Conservation (phyloP, 768 basidiomycete species). For the Mycena floridula region DNA sequence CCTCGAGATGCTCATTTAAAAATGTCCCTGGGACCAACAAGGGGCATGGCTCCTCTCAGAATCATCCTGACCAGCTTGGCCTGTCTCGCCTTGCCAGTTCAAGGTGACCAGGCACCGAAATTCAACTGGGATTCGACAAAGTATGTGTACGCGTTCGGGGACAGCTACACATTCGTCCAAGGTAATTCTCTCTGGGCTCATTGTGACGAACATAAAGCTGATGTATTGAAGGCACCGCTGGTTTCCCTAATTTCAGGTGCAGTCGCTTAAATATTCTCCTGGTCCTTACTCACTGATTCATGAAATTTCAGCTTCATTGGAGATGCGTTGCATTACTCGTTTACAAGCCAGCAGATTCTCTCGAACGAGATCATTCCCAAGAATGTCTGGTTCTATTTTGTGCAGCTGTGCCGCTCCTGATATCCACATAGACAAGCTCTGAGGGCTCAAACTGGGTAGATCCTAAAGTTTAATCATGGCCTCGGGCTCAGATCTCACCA, state of each 20-base stretch:
- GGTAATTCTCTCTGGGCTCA: no score
- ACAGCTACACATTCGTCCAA: conserved; percentile 51
- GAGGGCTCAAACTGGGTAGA: conserved; percentile 49
- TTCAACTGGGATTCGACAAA: conserved; percentile 39
- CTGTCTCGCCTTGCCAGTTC: no score
- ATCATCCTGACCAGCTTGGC: no score
- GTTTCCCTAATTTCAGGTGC: no score
- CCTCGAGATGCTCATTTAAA: no score
- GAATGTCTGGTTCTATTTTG: conserved; percentile 25
- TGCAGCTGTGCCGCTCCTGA: not conserved
- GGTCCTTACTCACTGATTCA: no score
- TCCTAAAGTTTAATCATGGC: not conserved
- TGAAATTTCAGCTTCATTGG: no score
- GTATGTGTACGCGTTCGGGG: conserved; percentile 49
- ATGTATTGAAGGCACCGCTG: no score
- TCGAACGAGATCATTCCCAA: conserved; percentile 37
- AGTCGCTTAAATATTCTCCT: no score
- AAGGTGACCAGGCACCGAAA: not conserved
- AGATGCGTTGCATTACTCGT: conserved; percentile 33
- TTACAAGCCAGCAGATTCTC: conserved; percentile 35
- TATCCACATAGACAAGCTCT: conserved; percentile 38
- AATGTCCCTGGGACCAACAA: no score
- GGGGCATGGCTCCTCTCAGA: no score
- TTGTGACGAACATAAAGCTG: no score
- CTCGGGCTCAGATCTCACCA: conserved; percentile 21